Base-by-base conservation (phyloP, 2,329 filamentous ascomycete genomes). In the Scedosporium aurantiacum region DNA sequence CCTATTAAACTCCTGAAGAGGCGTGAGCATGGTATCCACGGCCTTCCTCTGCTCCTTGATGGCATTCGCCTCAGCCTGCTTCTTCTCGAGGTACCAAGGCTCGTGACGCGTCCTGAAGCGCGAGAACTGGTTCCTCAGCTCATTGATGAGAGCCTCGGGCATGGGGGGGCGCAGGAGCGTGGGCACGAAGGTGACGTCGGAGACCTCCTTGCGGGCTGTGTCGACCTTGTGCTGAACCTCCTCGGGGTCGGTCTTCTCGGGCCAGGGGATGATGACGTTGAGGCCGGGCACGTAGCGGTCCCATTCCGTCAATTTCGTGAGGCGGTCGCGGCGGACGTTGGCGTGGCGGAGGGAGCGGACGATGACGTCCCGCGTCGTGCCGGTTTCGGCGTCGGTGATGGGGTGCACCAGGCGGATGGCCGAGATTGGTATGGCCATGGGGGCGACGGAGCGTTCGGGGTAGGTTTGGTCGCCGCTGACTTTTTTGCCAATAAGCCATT, bases 351-450 rank as follows among this genome's bases (percentile, higher is more conserved):
- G 76, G 71, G 89, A 80, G 70, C 90, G 84, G 71, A 96, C 85
- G 68, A 96, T 81, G 63, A 89, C 85, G 71, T 97, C 92, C 69
- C 84, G 83, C 54, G 81, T 81, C 28, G 75, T 68, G 68, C 86
- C 86, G 12, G 87, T 89, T 65, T 76, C 74, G 16, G 83, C 79
- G 71, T 94, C 83, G 58, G 79, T 78, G 60, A 95, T 78, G 23
- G 90, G 86, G 70, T 90, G 85, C 57, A 97, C 90, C 40, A 97
- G 89, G 62, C 90, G 89, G 65, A 97, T 79, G 64, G 89, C 79
- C 40, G 83, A 81, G 68, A 95, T 79, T 60, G 88, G 80, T 37
- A 96, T 72, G 37, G 85, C 77, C 60, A 82, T 70, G 67, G 81
- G 77, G 62, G 79, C 41, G 75, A 71, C 58, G 72, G 67, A 62